These are phyloP conservation scores for Cladosporium halotolerans DNA, from an alignment of 2,329 filamentous ascomycete genomes.

Conservation along the genomic window DNA sequence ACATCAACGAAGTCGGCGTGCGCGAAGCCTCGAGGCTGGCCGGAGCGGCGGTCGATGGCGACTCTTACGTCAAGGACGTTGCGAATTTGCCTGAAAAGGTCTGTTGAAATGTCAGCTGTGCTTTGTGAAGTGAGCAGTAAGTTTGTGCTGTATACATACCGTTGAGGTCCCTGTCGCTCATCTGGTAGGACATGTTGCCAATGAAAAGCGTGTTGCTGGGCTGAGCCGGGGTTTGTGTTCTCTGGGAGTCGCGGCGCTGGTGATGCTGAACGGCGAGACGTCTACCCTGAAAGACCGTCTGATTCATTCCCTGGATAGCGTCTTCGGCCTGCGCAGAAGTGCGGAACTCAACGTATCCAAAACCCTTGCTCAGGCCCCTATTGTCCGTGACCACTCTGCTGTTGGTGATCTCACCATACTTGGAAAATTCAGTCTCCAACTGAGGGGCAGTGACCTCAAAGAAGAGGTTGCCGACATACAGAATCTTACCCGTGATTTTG, in stretches of 20 bases:
- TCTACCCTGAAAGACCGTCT: conserved; percentile 58
- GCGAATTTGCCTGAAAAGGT: conserved; percentile 63
- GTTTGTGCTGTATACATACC: conserved; percentile 17
- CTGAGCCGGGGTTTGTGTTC: conserved; percentile 11
- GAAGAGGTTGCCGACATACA: conserved; percentile 65
- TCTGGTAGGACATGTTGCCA: conserved; percentile 80
- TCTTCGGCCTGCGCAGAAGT: conserved; percentile 46
- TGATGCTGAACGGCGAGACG: conserved; percentile 58
- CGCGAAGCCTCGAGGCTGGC: conserved; percentile 75
- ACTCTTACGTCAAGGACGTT: conserved; percentile 72
- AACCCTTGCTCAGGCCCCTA: conserved; percentile 63
- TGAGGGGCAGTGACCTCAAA: conserved; percentile 61
- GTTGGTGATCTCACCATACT: conserved; percentile 51
- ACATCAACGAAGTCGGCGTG: conserved; percentile 73
- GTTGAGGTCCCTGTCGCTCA: conserved; percentile 77
- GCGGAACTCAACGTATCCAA: conserved; percentile 60
- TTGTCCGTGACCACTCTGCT: conserved; percentile 54
- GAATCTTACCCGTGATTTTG: conserved; percentile 23
- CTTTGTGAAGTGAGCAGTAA: background rate
- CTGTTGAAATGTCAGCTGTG: conserved; percentile 20
- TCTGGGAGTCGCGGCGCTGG: background rate
- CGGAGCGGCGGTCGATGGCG: conserved; percentile 73
- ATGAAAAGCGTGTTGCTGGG: conserved; percentile 68
- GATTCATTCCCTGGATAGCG: conserved; percentile 54
- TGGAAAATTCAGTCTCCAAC: conserved; percentile 52